phyloP scores from a whole-genome alignment of 495 filamentous ascomycete species.

The Antarctomyces pellizariae region DNA sequence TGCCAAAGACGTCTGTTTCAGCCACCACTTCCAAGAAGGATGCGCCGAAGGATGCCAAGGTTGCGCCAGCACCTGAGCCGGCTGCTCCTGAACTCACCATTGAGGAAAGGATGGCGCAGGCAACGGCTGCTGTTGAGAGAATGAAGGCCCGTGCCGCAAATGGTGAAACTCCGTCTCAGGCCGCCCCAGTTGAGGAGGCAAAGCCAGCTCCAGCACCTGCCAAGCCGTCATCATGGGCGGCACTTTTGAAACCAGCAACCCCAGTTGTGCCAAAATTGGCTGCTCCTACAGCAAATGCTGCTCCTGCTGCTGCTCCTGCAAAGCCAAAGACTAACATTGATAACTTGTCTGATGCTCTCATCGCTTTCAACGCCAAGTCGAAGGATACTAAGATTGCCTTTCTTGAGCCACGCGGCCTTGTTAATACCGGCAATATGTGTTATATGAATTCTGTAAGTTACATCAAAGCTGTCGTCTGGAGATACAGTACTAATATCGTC shows the following conservation, averaged over 20 bases:
- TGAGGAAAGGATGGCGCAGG: constrained; percentile 10
- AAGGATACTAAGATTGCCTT: constrained; percentile 47
- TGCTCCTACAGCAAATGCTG: constrained; percentile 7
- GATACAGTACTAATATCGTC: constrained; percentile 3
- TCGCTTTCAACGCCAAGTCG: constrained; percentile 35
- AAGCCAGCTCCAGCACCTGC: constrained; percentile 3
- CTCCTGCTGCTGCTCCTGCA: constrained; percentile 13
- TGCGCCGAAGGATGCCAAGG: constrained; percentile 8
- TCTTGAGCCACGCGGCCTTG: constrained; percentile 78
- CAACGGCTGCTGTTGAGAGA: constrained; percentile 18
- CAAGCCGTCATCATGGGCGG: constrained; percentile 10
- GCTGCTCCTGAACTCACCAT: constrained; percentile 16
- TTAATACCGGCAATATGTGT: constrained; percentile 98
- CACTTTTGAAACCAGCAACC: constrained; percentile 10
- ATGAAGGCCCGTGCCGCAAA: constrained; percentile 12
- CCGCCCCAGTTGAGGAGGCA: constrained; percentile 7
- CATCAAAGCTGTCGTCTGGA: constrained; percentile 2
- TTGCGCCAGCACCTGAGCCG: constrained; percentile 17
- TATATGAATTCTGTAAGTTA: constrained; percentile 95
- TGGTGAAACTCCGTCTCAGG: constrained; percentile 8
- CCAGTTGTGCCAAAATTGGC: constrained; percentile 5
- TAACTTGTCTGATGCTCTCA: constrained; percentile 50
- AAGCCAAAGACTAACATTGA: constrained; percentile 29
- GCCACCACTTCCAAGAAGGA: constrained; percentile 8
- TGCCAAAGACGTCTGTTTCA: constrained; percentile 28